Evolutionary conservation across 2,329 filamentous ascomycete species (phyloP).

Genomic region (Claviceps arundinis): DNA sequence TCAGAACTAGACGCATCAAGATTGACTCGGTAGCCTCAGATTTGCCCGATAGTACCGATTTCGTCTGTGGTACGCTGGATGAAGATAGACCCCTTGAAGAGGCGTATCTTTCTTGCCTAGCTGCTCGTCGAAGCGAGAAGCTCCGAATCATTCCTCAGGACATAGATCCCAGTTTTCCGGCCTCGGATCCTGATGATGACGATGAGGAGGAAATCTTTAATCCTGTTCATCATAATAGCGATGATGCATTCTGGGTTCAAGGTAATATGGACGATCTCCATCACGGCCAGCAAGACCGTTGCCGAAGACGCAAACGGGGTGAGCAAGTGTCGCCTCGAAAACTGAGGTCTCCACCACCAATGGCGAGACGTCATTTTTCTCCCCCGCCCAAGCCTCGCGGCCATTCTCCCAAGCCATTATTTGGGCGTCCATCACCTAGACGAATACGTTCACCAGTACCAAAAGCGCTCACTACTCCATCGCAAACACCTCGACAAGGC

Average conservation of each 20-base stretch:
- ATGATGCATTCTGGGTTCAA: constrained; percentile 56
- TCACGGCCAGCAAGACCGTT: constrained; percentile 39
- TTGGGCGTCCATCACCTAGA: constrained; percentile 57
- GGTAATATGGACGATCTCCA: constrained; percentile 56
- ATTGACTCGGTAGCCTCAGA: constrained; percentile 50
- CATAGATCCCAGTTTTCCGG: constrained; percentile 93
- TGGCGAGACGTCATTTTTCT: constrained; percentile 17
- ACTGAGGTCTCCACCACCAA: constrained; percentile 30
- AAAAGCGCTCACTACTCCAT: constrained; percentile 20
- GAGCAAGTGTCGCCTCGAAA: constrained; percentile 29
- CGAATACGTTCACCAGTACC: constrained; percentile 60
- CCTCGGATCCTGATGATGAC: constrained; percentile 80
- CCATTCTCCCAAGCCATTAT: constrained; percentile 34
- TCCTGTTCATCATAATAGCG: constrained; percentile 47
- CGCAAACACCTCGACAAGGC: constrained; percentile 26
- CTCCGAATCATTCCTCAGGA: constrained; percentile 82
- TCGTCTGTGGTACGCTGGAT: constrained; percentile 95
- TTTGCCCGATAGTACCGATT: constrained; percentile 92
- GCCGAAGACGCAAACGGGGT: constrained; percentile 36
- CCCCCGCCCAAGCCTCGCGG: constrained; percentile 24
- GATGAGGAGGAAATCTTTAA: constrained; percentile 58
- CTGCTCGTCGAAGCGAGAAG: constrained; percentile 69
- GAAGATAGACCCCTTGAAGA: constrained; percentile 92
- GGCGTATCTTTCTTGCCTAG: constrained; percentile 75
- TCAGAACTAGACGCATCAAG: constrained; percentile 13